A percentile compares a stretch with the other conserved stretches of the same genome.
Conservation (phyloP, 2,329 filamentous ascomycete species). For the Mycogone perniciosa region DNA sequence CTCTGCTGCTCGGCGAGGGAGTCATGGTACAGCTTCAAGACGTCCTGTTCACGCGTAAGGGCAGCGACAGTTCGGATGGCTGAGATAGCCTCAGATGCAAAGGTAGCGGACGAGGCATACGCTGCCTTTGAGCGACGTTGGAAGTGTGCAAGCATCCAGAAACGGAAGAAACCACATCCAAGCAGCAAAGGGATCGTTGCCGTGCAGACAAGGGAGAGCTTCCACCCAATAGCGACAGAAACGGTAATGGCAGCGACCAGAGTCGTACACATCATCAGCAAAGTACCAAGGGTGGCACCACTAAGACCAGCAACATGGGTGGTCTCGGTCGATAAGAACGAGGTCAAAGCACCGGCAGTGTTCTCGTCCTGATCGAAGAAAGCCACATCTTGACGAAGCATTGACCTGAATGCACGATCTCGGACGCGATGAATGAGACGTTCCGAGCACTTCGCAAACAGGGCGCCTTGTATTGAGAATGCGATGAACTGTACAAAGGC, state of each 20-base stretch:
- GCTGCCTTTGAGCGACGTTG: conserved; percentile 72
- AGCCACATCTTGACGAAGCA: conserved; percentile 86
- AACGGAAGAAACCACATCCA: conserved; percentile 75
- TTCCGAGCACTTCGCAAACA: conserved; percentile 81
- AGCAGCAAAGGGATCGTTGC: conserved; percentile 72
- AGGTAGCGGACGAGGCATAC: conserved; percentile 75
- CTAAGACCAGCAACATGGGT: conserved; percentile 87
- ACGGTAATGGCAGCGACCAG: conserved; percentile 67
- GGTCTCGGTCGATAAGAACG: conserved; percentile 82
- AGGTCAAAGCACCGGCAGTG: conserved; percentile 80
- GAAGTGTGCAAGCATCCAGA: conserved; percentile 77
- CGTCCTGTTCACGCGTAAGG: conserved; percentile 78
- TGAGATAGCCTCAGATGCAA: conserved; percentile 87
- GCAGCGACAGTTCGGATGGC: conserved; percentile 91
- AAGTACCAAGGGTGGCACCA: conserved; percentile 79
- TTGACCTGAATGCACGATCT: conserved; percentile 73
- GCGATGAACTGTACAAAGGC: conserved; percentile 66
- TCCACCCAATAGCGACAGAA: conserved; percentile 75
- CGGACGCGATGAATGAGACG: conserved; percentile 79
- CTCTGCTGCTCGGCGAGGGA: conserved; percentile 62
- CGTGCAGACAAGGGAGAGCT: conserved; percentile 76
- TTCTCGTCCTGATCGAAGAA: conserved; percentile 92
- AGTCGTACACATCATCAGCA: conserved; percentile 75
- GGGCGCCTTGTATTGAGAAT: conserved; percentile 61
- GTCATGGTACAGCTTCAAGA: conserved; percentile 63